A percentile compares a stretch with the other conserved stretches of the same genome.
These are phyloP conservation scores for Mycena metata DNA, from an alignment of 768 basidiomycete genomes.

Conservation along the genomic window DNA sequence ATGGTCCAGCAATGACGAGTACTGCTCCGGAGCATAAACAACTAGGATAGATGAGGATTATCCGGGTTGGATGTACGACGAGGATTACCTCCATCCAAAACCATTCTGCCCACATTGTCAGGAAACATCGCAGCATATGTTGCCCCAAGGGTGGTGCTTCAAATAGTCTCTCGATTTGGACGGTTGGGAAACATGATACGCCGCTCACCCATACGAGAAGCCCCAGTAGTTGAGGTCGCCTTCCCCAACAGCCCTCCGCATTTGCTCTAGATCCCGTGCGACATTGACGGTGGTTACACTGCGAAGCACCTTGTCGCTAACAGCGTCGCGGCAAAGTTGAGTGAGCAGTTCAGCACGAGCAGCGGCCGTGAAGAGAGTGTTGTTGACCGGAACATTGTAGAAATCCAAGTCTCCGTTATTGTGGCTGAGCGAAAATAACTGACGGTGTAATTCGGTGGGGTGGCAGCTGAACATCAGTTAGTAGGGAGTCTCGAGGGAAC, in stretches of 20 bases:
- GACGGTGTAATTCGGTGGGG: slow-evolving; percentile 20
- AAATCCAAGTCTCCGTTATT: slow-evolving; percentile 12
- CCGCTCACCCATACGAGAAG: slow-evolving; percentile 30
- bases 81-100: slow-evolving; percentile 26
- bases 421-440: slow-evolving; percentile 15
- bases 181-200: not conserved
- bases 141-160: slow-evolving; percentile 26
- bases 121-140: slow-evolving; percentile 34
- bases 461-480: slow-evolving; percentile 12
- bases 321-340: slow-evolving; percentile 18
- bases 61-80: too few species aligned
- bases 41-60: not conserved
- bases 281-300: slow-evolving; percentile 30
- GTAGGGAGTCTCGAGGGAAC: not conserved
- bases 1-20: slow-evolving; percentile 18
- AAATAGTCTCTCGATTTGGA: not conserved
- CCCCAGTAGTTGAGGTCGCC: slow-evolving; percentile 24
- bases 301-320: slow-evolving; percentile 28
- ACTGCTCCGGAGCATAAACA: slow-evolving; percentile 29
- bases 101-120: slow-evolving; percentile 10
- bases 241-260: slow-evolving; percentile 29
- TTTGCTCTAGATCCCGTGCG: slow-evolving; percentile 28
- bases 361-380: slow-evolving; percentile 1
- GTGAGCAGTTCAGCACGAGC: slow-evolving; percentile 21
- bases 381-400: not conserved